A percentile compares a stretch with the other conserved stretches of the same genome.
These are phyloP conservation scores for Cryptococcus sp. DNA, from an alignment of 1,284 basidiomycete genomes.

Conservation along the genomic window DNA sequence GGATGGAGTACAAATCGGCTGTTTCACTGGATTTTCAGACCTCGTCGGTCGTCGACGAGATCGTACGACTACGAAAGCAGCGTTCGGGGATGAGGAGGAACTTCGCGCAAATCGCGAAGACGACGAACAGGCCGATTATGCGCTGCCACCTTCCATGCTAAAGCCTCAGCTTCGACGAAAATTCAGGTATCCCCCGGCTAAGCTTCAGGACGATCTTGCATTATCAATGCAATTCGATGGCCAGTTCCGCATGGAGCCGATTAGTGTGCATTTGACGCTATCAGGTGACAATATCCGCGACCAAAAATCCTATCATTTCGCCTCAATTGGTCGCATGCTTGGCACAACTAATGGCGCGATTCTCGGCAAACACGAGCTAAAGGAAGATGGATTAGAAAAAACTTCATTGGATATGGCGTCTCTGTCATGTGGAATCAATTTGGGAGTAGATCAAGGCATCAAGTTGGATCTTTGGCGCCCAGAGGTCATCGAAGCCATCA, in stretches of 20 bases:
- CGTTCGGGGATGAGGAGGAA: slow-evolving; percentile 36
- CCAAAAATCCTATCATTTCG: slow-evolving; percentile 30
- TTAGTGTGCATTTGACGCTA: slow-evolving; percentile 36
- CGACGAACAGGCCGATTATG: slow-evolving; percentile 18
- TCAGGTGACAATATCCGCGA: slow-evolving; percentile 18
- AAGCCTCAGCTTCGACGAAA: slow-evolving; percentile 27
- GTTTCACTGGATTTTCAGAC: slow-evolving; percentile 32
- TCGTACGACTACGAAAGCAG: slow-evolving; percentile 14
- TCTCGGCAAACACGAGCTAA: slow-evolving; percentile 17
- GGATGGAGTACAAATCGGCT: slow-evolving; percentile 36
- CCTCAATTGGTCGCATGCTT: slow-evolving; percentile 31
- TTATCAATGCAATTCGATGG: slow-evolving; percentile 32
- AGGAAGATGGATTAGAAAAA: slow-evolving; percentile 22
- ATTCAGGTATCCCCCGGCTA: slow-evolving; percentile 10
- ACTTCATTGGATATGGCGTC: slow-evolving; percentile 50
- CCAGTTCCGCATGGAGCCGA: slow-evolving; percentile 32
- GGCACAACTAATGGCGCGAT: slow-evolving; percentile 29
- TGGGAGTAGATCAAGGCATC: slow-evolving; percentile 62
- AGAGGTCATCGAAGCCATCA: slow-evolving; percentile 62
- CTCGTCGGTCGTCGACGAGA: slow-evolving; percentile 32
- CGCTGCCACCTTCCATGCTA: slow-evolving; percentile 28
- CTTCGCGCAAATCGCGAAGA: slow-evolving; percentile 22
- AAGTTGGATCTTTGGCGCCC: slow-evolving; percentile 73
- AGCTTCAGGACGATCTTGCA: slow-evolving; percentile 30
- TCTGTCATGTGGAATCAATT: slow-evolving; percentile 58